Conservation (phyloP, 1,284 basidiomycete genomes). For the Lignosus rhinocerotis region DNA sequence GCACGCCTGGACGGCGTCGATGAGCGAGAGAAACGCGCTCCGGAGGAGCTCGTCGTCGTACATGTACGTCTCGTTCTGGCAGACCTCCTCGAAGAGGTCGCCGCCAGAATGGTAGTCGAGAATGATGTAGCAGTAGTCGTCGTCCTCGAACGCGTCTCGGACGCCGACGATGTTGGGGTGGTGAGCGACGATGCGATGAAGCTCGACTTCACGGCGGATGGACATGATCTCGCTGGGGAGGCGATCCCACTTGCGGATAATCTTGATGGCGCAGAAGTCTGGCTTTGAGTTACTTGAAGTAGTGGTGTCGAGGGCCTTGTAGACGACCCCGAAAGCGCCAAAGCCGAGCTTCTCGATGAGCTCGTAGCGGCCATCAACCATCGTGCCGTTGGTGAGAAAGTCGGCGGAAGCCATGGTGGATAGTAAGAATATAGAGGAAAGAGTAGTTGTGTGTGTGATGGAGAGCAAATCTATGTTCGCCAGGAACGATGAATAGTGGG, state of each 20-base stretch:
- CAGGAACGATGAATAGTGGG: background rate
- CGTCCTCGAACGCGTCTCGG: conserved; percentile 57
- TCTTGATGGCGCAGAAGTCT: conserved; percentile 28
- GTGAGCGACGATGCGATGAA: conserved; percentile 56
- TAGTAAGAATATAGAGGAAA: background rate
- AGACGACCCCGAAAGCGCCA: conserved; percentile 35
- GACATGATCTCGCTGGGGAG: background rate
- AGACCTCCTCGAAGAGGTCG: conserved; percentile 65
- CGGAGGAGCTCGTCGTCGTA: conserved; percentile 52
- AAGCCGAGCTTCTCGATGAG: background rate
- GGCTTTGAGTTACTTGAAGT: background rate
- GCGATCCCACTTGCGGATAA: conserved; percentile 24
- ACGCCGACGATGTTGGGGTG: conserved; percentile 62
- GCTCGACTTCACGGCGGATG: conserved; percentile 26
- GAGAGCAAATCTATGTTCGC: background rate
- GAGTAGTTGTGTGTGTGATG: background rate
- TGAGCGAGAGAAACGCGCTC: conserved; percentile 56
- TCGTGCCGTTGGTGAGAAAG: conserved; percentile 10
- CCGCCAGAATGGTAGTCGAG: conserved; percentile 65
- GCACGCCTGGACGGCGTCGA: conserved; percentile 64
- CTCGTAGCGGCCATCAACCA: conserved; percentile 5
- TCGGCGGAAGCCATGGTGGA: conserved; percentile 5
- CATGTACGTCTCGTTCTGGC: conserved; percentile 46
- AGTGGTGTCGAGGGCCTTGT: conserved; percentile 32
- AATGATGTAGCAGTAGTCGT: conserved; percentile 57